phyloP scores from a whole-genome alignment of 1,284 basidiomycete species.

The Takashimella tepidaria region DNA sequence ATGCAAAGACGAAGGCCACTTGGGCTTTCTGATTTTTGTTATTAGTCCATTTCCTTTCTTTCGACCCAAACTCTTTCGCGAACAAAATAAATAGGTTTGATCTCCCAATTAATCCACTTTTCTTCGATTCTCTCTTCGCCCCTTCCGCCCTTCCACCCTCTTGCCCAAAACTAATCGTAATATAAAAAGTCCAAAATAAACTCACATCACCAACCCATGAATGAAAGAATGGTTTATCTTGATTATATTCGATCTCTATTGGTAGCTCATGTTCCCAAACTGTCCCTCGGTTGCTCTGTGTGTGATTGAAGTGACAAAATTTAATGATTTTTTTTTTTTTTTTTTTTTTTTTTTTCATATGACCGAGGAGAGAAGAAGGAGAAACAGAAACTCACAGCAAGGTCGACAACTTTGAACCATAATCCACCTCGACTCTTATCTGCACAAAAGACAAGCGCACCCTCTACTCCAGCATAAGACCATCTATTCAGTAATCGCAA shows the following conservation, averaged over 20 bases:
- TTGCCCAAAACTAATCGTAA: too few relatives aligned
- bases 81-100: too few relatives aligned
- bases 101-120: too few relatives aligned
- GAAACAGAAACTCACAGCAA: slow-evolving; percentile 49
- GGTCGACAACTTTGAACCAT: slow-evolving; percentile 72
- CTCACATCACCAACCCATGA: slow-evolving; percentile 87
- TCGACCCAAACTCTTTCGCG: too few relatives aligned
- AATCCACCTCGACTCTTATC: slow-evolving; percentile 60
- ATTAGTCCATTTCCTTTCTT: neutral
- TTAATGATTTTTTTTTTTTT: neutral
- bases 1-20: slow-evolving; percentile 82
- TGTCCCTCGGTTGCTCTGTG: slow-evolving; percentile 69
- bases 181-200: slow-evolving; percentile 25
- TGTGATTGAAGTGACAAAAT: slow-evolving; percentile 6
- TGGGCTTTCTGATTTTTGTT: slow-evolving; percentile 42
- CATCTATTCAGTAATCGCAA: slow-evolving; percentile 52
- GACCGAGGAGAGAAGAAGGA: neutral
- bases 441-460: slow-evolving; percentile 67
- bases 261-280: slow-evolving; percentile 95
- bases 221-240: slow-evolving; percentile 90
- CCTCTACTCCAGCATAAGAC: slow-evolving; percentile 79
- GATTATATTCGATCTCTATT: slow-evolving; percentile 72
- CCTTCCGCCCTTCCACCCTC: too few relatives aligned
- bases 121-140: too few relatives aligned
- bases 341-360: too few relatives aligned